Base-by-base conservation (phyloP, 2,329 filamentous ascomycete genomes). In the Pseudogymnoascus sp. region DNA sequence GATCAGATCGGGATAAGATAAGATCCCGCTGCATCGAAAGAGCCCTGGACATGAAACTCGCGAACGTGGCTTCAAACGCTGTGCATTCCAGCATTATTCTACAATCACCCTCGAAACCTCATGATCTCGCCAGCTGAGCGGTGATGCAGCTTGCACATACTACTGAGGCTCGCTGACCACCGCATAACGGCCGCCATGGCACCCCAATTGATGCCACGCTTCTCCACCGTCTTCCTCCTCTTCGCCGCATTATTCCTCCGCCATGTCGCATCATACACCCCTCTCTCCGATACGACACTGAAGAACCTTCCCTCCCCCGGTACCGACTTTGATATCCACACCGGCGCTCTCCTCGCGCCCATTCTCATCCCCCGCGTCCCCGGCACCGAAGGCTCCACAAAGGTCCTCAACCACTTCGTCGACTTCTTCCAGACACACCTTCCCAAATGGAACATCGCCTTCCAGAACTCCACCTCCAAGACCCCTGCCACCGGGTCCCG, bases 351-450 rank as follows among this genome's bases (percentile, higher is more conserved):
- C 16, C 83, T 99, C 32, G 82, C 93, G 3, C 94, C 93, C 1
- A 92, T 99, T 68, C 79, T 99, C 60, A 85, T 88, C 58, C 87
- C 94, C 1, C 89, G 94, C 63, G 92, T 99, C 0, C 90, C 94
- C 6, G 94, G 92, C 14, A 96, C 91, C 1, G 79, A 86, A 1
- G 91, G 91, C 28, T 90, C 88, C 12, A 73, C 76, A 14, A 81
- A 80, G 59, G 90, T 89, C 2, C 88, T 94, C 67, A 80, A 84
- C 43, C 93, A 97, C 75, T 91, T 99, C 70, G 82, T 87, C 69
- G 77, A 87, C 71, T 97, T 94, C 80, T 96, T 97, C 76, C 75
- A 75, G 58, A 78, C 77, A 5, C 78, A 85, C 16, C 82, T 97
- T 20, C 91, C 93, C 1, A 76, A 82, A 35, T 99, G 94, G 94